These are phyloP conservation scores for Phytophthora gonapodyides DNA, from an alignment of 352 stramenopile species.

Conservation along the genomic window DNA sequence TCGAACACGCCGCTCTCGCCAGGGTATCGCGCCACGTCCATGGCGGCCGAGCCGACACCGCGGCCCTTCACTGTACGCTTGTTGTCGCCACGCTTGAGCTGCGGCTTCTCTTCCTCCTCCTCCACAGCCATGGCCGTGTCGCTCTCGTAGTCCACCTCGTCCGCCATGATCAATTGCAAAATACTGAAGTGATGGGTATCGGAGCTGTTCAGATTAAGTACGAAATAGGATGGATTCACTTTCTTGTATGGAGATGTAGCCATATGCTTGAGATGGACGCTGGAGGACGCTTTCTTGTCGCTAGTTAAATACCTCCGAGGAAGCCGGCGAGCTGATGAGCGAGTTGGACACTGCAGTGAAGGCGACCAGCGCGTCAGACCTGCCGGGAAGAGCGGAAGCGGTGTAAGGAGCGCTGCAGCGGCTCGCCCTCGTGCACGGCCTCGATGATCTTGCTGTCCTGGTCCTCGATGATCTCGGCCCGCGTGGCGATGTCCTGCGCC, in stretches of 20 bases:
- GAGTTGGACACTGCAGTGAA: neutral
- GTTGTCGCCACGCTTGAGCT: conserved; percentile 16
- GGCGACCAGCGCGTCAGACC: conserved; percentile 35
- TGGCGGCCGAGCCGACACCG: conserved; percentile 62
- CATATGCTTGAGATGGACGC: neutral
- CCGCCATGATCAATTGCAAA: conserved; percentile 44
- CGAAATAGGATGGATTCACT: conserved; percentile 8
- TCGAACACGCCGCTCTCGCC: conserved; percentile 81
- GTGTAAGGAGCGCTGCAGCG: conserved; percentile 75
- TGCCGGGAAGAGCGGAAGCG: conserved; percentile 54
- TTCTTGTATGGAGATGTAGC: conserved; percentile 10
- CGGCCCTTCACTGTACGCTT: conserved; percentile 70
- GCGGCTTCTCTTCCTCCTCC: conserved; percentile 65
- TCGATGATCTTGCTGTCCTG: conserved; percentile 81
- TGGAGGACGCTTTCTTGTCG: neutral
- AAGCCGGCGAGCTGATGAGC: conserved; percentile 10
- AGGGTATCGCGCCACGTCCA: conserved; percentile 77
- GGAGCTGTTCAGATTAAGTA: conserved; percentile 14
- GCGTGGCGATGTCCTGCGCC: conserved; percentile 68
- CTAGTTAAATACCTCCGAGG: conserved; percentile 32
- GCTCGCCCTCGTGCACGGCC: conserved; percentile 79
- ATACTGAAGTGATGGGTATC: neutral
- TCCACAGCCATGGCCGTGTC: conserved; percentile 86
- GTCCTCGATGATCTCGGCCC: conserved; percentile 79
- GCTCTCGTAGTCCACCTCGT: conserved; percentile 89